Conservation (phyloP, 768 basidiomycete species). For the Wakefieldia striispora region DNA sequence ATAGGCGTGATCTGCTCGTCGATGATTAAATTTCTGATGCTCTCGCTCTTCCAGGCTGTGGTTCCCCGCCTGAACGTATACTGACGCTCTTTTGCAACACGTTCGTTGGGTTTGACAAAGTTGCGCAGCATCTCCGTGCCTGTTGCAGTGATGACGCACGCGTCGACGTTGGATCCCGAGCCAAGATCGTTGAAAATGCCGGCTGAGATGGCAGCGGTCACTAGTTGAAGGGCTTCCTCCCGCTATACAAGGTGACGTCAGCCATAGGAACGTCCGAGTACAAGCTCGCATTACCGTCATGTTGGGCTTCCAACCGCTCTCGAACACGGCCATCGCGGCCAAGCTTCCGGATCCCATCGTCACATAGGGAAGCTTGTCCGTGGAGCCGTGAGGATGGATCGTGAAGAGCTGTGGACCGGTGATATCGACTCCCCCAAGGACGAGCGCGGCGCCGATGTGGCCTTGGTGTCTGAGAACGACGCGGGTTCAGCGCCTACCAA, state of each 20-base stretch:
- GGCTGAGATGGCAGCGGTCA: conserved; percentile 83
- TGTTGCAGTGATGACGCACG: conserved; percentile 86
- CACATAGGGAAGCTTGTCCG: conserved; percentile 97
- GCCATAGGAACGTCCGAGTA: neutral
- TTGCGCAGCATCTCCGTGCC: conserved; percentile 93
- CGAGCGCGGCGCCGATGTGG: conserved; percentile 90
- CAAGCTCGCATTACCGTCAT: conserved; percentile 59
- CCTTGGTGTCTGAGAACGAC: conserved; percentile 73
- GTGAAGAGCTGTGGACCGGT: conserved; percentile 96
- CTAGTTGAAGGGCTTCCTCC: conserved; percentile 76
- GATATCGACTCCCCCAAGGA: conserved; percentile 93
- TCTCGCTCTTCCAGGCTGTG: conserved; percentile 86
- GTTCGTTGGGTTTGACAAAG: conserved; percentile 87
- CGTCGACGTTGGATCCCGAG: conserved; percentile 98
- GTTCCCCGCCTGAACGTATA: conserved; percentile 79
- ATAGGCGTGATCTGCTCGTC: conserved; percentile 63
- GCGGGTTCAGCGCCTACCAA: neutral
- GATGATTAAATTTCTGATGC: conserved; percentile 66
- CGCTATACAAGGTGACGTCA: conserved; percentile 45
- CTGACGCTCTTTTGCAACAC: conserved; percentile 71
- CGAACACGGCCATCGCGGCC: conserved; percentile 98
- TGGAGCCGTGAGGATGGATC: conserved; percentile 94
- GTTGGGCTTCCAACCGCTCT: conserved; percentile 76
- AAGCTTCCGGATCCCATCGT: conserved; percentile 97
- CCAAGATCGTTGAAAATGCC: conserved; percentile 99